Conservation (phyloP, 352 stramenopile species). For the Albugo candida region DNA sequence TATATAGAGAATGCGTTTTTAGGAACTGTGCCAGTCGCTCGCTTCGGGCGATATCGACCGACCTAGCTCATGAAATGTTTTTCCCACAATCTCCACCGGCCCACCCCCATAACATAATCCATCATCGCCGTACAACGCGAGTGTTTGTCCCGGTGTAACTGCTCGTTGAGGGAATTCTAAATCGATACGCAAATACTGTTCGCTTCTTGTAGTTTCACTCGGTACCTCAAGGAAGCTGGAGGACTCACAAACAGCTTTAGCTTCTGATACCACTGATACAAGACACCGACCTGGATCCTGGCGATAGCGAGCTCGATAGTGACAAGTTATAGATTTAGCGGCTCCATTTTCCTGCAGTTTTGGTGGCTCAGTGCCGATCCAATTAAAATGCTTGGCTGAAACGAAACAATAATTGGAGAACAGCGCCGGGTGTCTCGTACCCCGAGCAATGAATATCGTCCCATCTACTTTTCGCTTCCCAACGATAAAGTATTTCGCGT, state of each 20-base stretch:
- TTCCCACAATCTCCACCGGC: conserved; percentile 32
- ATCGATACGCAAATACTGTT: conserved; percentile 37
- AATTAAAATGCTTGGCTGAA: conserved; percentile 68
- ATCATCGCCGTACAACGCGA: conserved; percentile 73
- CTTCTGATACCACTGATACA: conserved; percentile 29
- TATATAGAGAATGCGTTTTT: too few species aligned
- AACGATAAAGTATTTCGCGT: conserved; percentile 81
- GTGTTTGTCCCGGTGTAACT: conserved; percentile 62
- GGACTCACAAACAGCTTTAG: conserved; percentile 10
- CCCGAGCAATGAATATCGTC: conserved; percentile 72
- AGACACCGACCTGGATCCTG: conserved; percentile 43
- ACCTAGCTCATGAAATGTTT: conserved; percentile 43
- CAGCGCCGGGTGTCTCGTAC: conserved; percentile 80
- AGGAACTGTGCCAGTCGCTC: too few species aligned
- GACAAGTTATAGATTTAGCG: conserved; percentile 28
- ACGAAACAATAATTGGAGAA: conserved; percentile 78
- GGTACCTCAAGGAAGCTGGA: conserved; percentile 28
- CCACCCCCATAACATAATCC: conserved; percentile 64
- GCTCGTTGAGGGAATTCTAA: conserved; percentile 70
- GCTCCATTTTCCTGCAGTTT: conserved; percentile 13
- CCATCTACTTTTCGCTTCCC: conserved; percentile 51
- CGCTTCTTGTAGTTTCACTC: background rate
- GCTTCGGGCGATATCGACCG: too few species aligned
- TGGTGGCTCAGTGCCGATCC: conserved; percentile 51
- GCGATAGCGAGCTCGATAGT: conserved; percentile 68